Evolutionary conservation across 306 rosid species (phyloP).

Genomic region (Vigna mungo): DNA sequence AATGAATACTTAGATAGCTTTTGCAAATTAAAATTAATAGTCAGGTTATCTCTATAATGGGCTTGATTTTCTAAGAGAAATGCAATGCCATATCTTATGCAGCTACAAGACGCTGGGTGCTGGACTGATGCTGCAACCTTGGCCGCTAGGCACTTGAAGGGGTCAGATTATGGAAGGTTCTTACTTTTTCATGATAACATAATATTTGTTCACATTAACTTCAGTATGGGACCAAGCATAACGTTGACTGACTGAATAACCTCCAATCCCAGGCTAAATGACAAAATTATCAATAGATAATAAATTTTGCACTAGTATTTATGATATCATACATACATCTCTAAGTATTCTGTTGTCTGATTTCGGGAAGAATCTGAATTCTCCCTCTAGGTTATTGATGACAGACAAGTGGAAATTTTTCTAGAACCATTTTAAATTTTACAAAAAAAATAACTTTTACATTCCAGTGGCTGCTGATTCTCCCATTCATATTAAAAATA

Average conservation of each 20-base stretch:
- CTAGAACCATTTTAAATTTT: constrained; percentile 10
- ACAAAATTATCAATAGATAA: neutral
- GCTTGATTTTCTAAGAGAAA: constrained; percentile 44
- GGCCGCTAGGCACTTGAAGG: constrained; percentile 92
- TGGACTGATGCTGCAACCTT: constrained; percentile 99
- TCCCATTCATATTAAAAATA: constrained; percentile 31
- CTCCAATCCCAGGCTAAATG: constrained; percentile 23
- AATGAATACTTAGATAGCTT: constrained; percentile 22
- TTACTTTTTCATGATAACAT: constrained; percentile 25
- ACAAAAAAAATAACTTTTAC: neutral
- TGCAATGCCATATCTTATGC: constrained; percentile 49
- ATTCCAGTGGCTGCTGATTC: constrained; percentile 29
- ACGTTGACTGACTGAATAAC: constrained; percentile 33
- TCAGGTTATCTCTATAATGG: constrained; percentile 32
- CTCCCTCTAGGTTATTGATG: constrained; percentile 6
- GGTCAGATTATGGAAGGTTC: constrained; percentile 98
- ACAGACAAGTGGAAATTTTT: neutral
- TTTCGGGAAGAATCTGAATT: constrained; percentile 15
- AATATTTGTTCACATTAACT: constrained; percentile 21
- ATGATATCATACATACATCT: neutral
- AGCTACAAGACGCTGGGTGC: constrained; percentile 99
- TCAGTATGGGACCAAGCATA: neutral
- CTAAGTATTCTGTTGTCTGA: constrained; percentile 29
- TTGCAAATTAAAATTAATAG: constrained; percentile 11
- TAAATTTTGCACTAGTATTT: neutral